Evolutionary conservation across 73 alveolate species (phyloP).

Genomic region (Uronychia setigera): DNA sequence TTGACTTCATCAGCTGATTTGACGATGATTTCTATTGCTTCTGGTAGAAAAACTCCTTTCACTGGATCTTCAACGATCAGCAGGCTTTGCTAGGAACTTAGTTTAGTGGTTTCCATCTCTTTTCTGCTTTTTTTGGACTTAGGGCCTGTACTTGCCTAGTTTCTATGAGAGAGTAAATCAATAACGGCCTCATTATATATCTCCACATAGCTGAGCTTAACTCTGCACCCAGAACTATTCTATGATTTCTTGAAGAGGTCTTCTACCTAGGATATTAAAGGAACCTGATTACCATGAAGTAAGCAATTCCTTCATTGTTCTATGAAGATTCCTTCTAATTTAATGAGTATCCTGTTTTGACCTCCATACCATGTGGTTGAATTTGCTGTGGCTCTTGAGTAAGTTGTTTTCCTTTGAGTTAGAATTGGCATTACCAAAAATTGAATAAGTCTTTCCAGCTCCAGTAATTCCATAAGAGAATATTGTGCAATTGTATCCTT

Average conservation of each 20-base stretch:
- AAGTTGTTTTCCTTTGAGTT: too few relatives aligned
- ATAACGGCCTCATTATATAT: constrained; percentile 79
- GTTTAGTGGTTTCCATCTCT: too few relatives aligned
- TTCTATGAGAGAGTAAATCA: constrained; percentile 80
- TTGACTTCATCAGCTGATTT: constrained; percentile 70
- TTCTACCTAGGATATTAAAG: too few relatives aligned
- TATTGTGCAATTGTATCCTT: constrained; percentile 87
- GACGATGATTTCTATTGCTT: constrained; percentile 64
- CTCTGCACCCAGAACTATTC: constrained; percentile 83
- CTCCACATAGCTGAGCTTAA: constrained; percentile 85
- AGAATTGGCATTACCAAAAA: constrained; percentile 85
- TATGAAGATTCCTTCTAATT: too few relatives aligned
- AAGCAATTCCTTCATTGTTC: neutral
- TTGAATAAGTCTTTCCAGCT: constrained; percentile 92
- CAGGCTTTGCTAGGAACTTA: neutral
- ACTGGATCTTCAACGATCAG: constrained; percentile 83
- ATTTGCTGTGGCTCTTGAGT: too few relatives aligned
- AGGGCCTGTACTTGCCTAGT: neutral
- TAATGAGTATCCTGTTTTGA: too few relatives aligned
- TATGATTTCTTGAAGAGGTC: constrained; percentile 23
- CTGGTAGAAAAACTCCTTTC: constrained; percentile 78
- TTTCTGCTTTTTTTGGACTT: neutral
- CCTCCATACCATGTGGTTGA: too few relatives aligned
- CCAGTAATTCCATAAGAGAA: constrained; percentile 96
- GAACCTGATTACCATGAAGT: neutral